Evolutionary conservation across 148 eudicot species (phyloP).

Genomic region (Polygonum aviculare): DNA sequence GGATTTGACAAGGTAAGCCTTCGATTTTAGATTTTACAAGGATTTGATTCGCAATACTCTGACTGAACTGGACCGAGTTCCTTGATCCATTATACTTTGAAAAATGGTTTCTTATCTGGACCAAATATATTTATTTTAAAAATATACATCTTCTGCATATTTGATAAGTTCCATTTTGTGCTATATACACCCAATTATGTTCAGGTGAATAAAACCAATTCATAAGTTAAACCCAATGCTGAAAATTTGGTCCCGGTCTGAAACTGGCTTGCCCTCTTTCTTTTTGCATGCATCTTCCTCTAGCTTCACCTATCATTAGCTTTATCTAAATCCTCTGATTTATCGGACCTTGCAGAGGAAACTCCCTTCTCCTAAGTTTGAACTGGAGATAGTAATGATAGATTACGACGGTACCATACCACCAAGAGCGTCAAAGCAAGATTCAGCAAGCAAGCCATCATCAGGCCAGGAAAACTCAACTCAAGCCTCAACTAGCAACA

Average conservation of each 20-base stretch:
- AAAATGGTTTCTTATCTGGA: too few relatives aligned
- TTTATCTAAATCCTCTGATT: background rate
- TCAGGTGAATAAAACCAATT: too few relatives aligned
- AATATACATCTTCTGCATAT: too few relatives aligned
- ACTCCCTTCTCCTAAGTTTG: constrained; percentile 77
- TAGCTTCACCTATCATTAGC: background rate
- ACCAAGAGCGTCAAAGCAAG: constrained; percentile 28
- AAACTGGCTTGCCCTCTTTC: background rate
- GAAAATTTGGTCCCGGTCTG: too few relatives aligned
- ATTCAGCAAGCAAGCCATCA: constrained; percentile 16
- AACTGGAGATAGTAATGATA: constrained; percentile 70
- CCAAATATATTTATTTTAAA: too few relatives aligned
- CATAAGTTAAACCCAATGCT: too few relatives aligned
- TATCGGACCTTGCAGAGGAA: constrained; percentile 47
- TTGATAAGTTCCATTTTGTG: too few relatives aligned
- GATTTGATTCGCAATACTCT: too few relatives aligned
- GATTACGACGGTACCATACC: constrained; percentile 62
- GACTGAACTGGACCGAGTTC: too few relatives aligned
- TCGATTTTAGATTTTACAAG: too few relatives aligned
- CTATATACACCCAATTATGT: too few relatives aligned
- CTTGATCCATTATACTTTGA: too few relatives aligned
- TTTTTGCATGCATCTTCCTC: background rate
- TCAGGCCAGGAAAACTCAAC: constrained; percentile 22
- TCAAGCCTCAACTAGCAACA: constrained; percentile 23
- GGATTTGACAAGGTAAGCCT: constrained; percentile 71